phyloP scores from a whole-genome alignment of 2,329 filamentous ascomycete genomes.

The Scedosporium dehoogii region DNA sequence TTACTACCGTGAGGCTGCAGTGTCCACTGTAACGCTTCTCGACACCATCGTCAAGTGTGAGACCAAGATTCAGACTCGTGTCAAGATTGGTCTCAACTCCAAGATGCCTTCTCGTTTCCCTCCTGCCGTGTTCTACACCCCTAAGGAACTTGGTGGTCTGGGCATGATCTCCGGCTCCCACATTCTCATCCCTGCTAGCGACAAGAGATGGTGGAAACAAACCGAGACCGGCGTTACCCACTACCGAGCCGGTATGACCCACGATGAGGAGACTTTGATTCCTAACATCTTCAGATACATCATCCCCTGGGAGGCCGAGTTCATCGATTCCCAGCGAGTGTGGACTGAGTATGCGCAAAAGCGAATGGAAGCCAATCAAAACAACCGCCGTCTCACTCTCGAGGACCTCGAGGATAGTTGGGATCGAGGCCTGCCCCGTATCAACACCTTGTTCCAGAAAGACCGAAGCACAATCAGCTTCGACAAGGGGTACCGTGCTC shows the following conservation, averaged over 20 bases:
- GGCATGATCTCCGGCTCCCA: slow-evolving; percentile 99
- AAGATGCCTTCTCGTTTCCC: slow-evolving; percentile 99
- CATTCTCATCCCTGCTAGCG: slow-evolving; percentile 91
- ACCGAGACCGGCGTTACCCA: slow-evolving; percentile 96
- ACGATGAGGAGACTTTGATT: slow-evolving; percentile 94
- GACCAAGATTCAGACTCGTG: slow-evolving; percentile 97
- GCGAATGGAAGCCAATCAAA: slow-evolving; percentile 89
- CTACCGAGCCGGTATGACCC: slow-evolving; percentile 94
- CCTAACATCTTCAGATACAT: slow-evolving; percentile 99
- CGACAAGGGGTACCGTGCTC: slow-evolving; percentile 93
- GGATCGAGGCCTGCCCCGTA: slow-evolving; percentile 94
- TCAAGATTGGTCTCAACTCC: slow-evolving; percentile 97
- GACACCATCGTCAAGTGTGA: slow-evolving; percentile 99
- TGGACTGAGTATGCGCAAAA: slow-evolving; percentile 99
- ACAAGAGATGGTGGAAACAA: slow-evolving; percentile 97
- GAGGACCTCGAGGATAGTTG: slow-evolving; percentile 97
- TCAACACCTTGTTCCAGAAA: slow-evolving; percentile 98
- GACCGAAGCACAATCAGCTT: slow-evolving; percentile 94
- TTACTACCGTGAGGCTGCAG: slow-evolving; percentile 95
- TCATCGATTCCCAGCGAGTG: slow-evolving; percentile 96
- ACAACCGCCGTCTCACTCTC: slow-evolving; percentile 86
- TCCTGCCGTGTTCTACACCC: slow-evolving; percentile 96
- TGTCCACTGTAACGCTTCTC: slow-evolving; percentile 85
- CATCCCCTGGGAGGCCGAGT: slow-evolving; percentile 97
- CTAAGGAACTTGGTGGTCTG: slow-evolving; percentile 91